These are phyloP conservation scores for Neonectria neomacrospora DNA, from an alignment of 2,329 filamentous ascomycete species.

Conservation along the genomic window DNA sequence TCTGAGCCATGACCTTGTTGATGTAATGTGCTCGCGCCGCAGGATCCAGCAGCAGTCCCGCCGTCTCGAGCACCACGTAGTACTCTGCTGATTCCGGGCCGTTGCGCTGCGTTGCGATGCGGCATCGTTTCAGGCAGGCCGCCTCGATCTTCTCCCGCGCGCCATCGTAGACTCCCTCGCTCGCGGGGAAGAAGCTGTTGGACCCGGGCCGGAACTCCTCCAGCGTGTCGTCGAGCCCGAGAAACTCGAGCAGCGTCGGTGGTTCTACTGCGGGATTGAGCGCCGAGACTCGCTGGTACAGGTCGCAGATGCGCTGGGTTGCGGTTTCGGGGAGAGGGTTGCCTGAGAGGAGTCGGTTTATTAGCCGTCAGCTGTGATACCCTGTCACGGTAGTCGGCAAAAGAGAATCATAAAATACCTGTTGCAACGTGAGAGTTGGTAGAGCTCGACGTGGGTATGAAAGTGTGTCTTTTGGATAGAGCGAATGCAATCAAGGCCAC, in stretches of 20 bases:
- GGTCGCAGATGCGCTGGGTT: background rate
- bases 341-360: too few species aligned
- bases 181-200: background rate
- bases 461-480: background rate
- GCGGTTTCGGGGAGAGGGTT: background rate
- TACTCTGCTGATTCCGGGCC: background rate
- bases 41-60: background rate
- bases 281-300: background rate
- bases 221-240: background rate
- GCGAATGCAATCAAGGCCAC: background rate
- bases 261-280: background rate
- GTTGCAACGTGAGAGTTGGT: background rate
- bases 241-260: background rate
- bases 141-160: background rate
- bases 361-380: background rate
- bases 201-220: background rate
- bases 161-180: background rate
- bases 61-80: background rate
- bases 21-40: background rate
- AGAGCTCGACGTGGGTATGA: too few species aligned
- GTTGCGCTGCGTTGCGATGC: background rate
- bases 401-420: background rate
- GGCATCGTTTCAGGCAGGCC: background rate
- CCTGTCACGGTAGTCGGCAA: too few species aligned
- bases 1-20: background rate